phyloP scores from a whole-genome alignment of 2,329 filamentous ascomycete genomes.

The Talaromyces sp. region DNA sequence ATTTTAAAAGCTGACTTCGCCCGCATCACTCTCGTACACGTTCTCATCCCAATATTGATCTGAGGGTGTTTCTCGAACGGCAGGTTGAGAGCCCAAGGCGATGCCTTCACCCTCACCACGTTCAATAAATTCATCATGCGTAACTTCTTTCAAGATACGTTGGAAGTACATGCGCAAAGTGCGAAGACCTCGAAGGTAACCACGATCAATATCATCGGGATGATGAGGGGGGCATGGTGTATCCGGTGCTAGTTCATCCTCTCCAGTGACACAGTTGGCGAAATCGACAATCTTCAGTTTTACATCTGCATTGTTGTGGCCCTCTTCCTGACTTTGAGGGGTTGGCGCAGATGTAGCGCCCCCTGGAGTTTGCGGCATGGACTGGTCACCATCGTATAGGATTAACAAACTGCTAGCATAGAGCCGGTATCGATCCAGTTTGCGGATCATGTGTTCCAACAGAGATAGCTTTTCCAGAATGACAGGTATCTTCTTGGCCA shows the following conservation, averaged over 20 bases:
- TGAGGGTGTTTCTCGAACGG: conserved; percentile 32
- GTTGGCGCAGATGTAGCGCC: conserved; percentile 37
- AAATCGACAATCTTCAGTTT: conserved; percentile 98
- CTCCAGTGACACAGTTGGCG: conserved; percentile 91
- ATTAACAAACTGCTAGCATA: conserved; percentile 94
- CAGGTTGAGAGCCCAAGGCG: conserved; percentile 37
- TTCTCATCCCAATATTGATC: conserved; percentile 45
- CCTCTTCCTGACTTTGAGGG: conserved; percentile 38
- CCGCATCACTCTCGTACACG: conserved; percentile 47
- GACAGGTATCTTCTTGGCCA: conserved; percentile 82
- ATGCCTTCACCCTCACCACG: conserved; percentile 47
- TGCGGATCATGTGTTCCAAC: conserved; percentile 79
- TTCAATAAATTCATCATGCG: conserved; percentile 48
- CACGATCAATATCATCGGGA: conserved; percentile 78
- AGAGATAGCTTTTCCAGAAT: conserved; percentile 81
- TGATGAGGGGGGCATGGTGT: conserved; percentile 76
- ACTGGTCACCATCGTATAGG: conserved; percentile 82
- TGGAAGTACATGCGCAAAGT: conserved; percentile 83
- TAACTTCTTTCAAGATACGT: conserved; percentile 79
- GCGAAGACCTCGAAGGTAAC: conserved; percentile 82
- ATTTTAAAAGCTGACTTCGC: conserved; percentile 44
- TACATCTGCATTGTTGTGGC: conserved; percentile 45
- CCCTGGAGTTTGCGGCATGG: conserved; percentile 25
- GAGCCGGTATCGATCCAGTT: conserved; percentile 83
- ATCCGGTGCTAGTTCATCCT: conserved; percentile 65